Evolutionary conservation across 2,329 filamentous ascomycete genomes (phyloP), one percentile per base, ranked within the genome.

Genomic region (Aphanocladium album): DNA sequence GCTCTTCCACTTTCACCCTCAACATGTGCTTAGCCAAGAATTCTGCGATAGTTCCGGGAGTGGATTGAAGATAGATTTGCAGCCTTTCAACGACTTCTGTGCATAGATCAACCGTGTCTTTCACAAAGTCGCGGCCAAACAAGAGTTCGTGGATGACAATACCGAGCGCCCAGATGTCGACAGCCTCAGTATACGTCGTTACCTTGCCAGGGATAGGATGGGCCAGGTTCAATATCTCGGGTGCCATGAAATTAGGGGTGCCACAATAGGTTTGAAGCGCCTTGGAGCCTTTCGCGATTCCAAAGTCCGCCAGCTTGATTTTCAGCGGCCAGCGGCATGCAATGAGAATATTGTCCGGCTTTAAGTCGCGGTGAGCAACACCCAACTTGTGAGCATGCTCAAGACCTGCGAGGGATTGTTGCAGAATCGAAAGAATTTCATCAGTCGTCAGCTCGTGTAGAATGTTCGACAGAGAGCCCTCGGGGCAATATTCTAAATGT

Each of bases 151-250:
- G 37, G 16, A 57, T 27, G 33, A 57, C 45, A 2, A 23, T 21
- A 5, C 55, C 55, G 2, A 57, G 45, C 7, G 55, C 41, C 55
- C 55, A 57, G 9, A 57, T 41, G 19, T 57, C 55, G 19, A 57
- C 55, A 3, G 45, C 19, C 5, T n/a, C 37, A 45, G 45, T 57
- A 23, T 57, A 57, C 14, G 8, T 17, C 3, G 9, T 33, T 6
- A 6, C 8, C 49, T 41, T 27, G 21, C 7, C 6, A 8, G 21
- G 51, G 2, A 19, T 35, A 9, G 30, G 30, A 30, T 30, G 8
- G 12, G 23, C 6, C 23, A 33, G 17, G 8, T 17, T 41, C 54
- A 27, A 49, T 5, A 57, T 39, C 16, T 57, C 55, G 2, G 45
- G 55, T 2, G 55, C 55, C 55, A 57, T 57, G 17, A 25, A 57